Conservation (phyloP, 306 rosid species). For the Quercus wislizeni region DNA sequence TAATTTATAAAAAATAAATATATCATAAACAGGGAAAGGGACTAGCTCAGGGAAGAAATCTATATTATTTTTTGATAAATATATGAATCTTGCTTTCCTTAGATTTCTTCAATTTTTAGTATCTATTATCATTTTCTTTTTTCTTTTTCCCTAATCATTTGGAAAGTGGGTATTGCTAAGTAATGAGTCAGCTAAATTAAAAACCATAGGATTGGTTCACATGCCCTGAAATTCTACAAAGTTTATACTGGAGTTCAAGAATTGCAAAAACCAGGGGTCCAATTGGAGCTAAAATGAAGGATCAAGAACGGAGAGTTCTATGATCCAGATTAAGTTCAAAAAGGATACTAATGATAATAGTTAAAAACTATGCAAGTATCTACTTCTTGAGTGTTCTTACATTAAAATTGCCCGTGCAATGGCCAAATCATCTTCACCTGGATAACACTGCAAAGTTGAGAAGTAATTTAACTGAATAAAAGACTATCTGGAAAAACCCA, state of each 20-base stretch:
- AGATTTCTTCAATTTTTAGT: neutral
- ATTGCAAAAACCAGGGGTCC: neutral
- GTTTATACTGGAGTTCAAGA: too few species aligned
- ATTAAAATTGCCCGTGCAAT: slow-evolving; percentile 81
- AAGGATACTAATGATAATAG: neutral
- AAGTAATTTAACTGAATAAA: slow-evolving; percentile 26
- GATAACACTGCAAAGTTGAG: slow-evolving; percentile 76
- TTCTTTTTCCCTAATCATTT: neutral
- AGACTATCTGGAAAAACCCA: slow-evolving; percentile 6
- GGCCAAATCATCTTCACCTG: slow-evolving; percentile 94
- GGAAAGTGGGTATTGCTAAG: neutral
- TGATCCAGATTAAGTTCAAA: neutral
- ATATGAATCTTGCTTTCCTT: neutral
- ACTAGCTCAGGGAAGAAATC: slow-evolving; percentile 10
- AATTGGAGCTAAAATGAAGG: neutral
- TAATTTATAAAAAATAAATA: slow-evolving; percentile 21
- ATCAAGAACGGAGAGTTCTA: slow-evolving; percentile 4
- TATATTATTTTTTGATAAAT: neutral
- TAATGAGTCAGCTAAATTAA: neutral
- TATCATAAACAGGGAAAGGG: slow-evolving; percentile 1
- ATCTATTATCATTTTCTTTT: neutral
- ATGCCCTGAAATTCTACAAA: neutral
- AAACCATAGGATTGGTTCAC: neutral
- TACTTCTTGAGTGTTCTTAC: slow-evolving; percentile 40
- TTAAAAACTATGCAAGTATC: neutral